Percentiles rank a stretch among this genome's conserved stretches.
These are phyloP conservation scores for Monosporascus ibericus DNA, from an alignment of 2,329 filamentous ascomycete species.

Conservation along the genomic window DNA sequence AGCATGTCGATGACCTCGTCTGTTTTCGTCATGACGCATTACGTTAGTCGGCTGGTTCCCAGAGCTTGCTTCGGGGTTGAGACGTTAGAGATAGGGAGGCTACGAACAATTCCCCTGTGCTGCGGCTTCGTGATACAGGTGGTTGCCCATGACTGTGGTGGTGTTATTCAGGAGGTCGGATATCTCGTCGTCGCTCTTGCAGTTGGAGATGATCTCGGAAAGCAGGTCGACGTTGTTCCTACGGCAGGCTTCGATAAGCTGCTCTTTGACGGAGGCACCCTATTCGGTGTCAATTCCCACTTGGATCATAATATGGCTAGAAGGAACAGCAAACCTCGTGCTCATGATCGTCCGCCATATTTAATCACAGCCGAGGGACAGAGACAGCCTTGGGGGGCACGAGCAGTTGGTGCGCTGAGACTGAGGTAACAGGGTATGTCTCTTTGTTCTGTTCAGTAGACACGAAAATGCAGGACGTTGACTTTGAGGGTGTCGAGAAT, in stretches of 20 bases:
- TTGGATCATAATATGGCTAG: neutral
- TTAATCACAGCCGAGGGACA: slow-evolving; percentile 9
- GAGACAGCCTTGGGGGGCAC: neutral
- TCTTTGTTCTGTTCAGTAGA: too few relatives aligned
- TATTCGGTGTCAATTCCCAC: slow-evolving; percentile 27
- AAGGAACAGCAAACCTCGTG: slow-evolving; percentile 23
- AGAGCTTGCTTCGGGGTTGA: neutral
- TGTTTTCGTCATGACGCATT: slow-evolving; percentile 23
- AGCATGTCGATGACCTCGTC: slow-evolving; percentile 77
- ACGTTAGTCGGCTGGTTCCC: slow-evolving; percentile 1
- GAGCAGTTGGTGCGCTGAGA: neutral
- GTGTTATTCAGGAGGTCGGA: slow-evolving; percentile 79
- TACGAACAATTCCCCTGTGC: slow-evolving; percentile 74
- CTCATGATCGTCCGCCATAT: slow-evolving; percentile 26
- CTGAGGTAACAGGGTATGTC: neutral
- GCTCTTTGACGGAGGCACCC: slow-evolving; percentile 81
- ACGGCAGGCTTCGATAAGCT: slow-evolving; percentile 86
- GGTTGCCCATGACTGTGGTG: slow-evolving; percentile 78
- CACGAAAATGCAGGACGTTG: too few relatives aligned
- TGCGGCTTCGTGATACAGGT: slow-evolving; percentile 85
- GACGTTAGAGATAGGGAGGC: neutral
- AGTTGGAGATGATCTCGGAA: slow-evolving; percentile 60
- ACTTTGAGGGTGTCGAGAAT: neutral
- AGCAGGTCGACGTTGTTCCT: slow-evolving; percentile 88
- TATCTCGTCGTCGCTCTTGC: slow-evolving; percentile 58